Conservation (phyloP, 495 filamentous ascomycete genomes). For the Penicillium macrosclerotiorum region DNA sequence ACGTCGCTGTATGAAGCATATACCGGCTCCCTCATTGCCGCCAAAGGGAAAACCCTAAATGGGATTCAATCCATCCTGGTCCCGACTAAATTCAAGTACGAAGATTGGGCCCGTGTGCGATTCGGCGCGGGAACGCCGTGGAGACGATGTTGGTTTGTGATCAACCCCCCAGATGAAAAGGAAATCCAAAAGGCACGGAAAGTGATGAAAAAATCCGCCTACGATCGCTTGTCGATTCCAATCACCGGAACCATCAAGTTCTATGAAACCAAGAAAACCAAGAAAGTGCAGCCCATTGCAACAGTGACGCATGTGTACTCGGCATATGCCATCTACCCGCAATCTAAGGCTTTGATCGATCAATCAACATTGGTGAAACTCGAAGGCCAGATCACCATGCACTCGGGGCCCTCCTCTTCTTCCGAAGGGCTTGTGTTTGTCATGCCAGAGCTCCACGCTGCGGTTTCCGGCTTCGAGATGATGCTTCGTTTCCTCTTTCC, state of each 20-base stretch:
- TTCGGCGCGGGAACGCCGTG: slow-evolving; percentile 97
- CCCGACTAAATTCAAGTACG: slow-evolving; percentile 66
- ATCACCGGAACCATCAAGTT: slow-evolving; percentile 90
- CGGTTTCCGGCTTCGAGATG: slow-evolving; percentile 92
- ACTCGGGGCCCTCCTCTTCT: slow-evolving; percentile 66
- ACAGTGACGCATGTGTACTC: slow-evolving; percentile 88
- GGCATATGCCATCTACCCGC: slow-evolving; percentile 93
- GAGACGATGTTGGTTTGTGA: slow-evolving; percentile 95
- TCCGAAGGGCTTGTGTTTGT: slow-evolving; percentile 95
- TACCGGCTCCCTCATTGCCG: slow-evolving; percentile 91
- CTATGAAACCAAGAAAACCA: slow-evolving; percentile 91
- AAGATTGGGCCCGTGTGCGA: slow-evolving; percentile 93
- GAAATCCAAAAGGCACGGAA: slow-evolving; percentile 81
- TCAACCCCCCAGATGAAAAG: slow-evolving; percentile 89
- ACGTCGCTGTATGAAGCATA: slow-evolving; percentile 93
- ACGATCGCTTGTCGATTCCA: slow-evolving; percentile 64
- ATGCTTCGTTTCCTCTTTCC: slow-evolving; percentile 95
- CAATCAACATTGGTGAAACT: slow-evolving; percentile 92
- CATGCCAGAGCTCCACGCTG: slow-evolving; percentile 92
- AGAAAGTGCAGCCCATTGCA: slow-evolving; percentile 86
- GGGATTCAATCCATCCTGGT: slow-evolving; percentile 86
- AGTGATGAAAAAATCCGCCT: slow-evolving; percentile 80
- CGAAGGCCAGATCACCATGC: slow-evolving; percentile 85
- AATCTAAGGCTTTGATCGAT: slow-evolving; percentile 88
- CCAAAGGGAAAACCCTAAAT: slow-evolving; percentile 85